phyloP scores from a whole-genome alignment of 305 asterid genomes.

The Stenogyne calaminthoides region DNA sequence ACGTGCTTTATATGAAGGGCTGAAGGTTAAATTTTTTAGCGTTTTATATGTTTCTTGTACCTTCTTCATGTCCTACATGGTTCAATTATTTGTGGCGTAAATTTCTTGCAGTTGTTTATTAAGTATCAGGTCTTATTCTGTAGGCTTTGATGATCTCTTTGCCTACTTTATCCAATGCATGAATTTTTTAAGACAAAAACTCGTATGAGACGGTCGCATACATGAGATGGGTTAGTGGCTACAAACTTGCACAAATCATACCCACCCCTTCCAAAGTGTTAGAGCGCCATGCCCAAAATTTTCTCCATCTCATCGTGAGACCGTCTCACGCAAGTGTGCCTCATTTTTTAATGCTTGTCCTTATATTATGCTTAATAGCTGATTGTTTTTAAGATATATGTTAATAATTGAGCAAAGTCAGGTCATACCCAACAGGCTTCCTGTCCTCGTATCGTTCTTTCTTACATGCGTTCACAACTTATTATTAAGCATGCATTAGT shows the following conservation, averaged over 20 bases:
- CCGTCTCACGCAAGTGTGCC: too few species aligned
- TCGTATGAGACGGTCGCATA: too few species aligned
- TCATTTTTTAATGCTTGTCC: not conserved
- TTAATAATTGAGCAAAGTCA: not conserved
- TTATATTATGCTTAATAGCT: not conserved
- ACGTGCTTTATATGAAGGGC: constrained; percentile 97
- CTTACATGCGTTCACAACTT: not conserved
- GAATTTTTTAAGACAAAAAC: not conserved
- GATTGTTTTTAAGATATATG: not conserved
- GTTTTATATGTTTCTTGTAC: not conserved
- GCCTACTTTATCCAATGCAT: constrained; percentile 3
- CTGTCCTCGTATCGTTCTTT: not conserved
- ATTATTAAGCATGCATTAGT: not conserved
- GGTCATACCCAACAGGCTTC: not conserved
- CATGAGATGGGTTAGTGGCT: too few species aligned
- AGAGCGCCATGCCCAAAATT: too few species aligned
- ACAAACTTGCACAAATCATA: too few species aligned
- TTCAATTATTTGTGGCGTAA: constrained; percentile 2
- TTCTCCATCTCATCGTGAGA: too few species aligned
- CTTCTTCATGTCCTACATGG: constrained; percentile 14
- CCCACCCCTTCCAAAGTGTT: too few species aligned
- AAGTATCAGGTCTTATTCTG: constrained; percentile 14
- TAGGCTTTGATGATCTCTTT: not conserved
- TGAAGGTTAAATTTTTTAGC: constrained; percentile 63
- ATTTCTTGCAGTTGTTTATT: not conserved